These are phyloP conservation scores for Warburgia ugandensis DNA, from an alignment of 164 flowering plant species.

Conservation along the genomic window DNA sequence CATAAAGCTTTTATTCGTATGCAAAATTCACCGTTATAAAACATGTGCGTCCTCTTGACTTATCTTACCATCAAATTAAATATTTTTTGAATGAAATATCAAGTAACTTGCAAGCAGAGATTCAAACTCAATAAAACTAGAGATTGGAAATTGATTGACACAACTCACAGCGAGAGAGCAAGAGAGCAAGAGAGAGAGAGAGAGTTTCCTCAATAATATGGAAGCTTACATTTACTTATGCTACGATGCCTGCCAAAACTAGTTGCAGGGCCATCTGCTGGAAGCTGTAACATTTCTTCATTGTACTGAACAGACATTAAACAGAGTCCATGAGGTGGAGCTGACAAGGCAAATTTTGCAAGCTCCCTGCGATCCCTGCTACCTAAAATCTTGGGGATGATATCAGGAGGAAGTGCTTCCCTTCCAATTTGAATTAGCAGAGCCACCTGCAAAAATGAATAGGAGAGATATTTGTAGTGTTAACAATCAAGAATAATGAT, in stretches of 20 bases:
- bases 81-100: too few relatives aligned
- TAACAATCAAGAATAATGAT: too few relatives aligned
- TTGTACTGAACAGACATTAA: constrained; percentile 54
- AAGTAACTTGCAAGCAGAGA: too few relatives aligned
- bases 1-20: too few relatives aligned
- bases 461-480: constrained; percentile 2
- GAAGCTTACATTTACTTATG: constrained; percentile 62
- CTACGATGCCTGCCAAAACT: constrained; percentile 69
- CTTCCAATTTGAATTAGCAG: constrained; percentile 76
- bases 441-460: constrained; percentile 62
- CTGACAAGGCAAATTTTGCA: constrained; percentile 54
- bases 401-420: constrained; percentile 77
- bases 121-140: too few relatives aligned
- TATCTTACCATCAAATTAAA: too few relatives aligned
- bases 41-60: too few relatives aligned
- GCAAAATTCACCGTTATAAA: too few relatives aligned
- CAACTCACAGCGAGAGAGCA: too few relatives aligned
- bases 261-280: constrained; percentile 34
- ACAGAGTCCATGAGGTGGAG: constrained; percentile 80
- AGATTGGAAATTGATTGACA: too few relatives aligned
- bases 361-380: constrained; percentile 66
- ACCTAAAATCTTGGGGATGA: constrained; percentile 61
- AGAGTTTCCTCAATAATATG: too few relatives aligned
- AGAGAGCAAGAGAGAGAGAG: too few relatives aligned
- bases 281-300: constrained; percentile 50